These are phyloP conservation scores for Ricinus communis DNA, from an alignment of 345 rosid genomes.

Conservation along the genomic window DNA sequence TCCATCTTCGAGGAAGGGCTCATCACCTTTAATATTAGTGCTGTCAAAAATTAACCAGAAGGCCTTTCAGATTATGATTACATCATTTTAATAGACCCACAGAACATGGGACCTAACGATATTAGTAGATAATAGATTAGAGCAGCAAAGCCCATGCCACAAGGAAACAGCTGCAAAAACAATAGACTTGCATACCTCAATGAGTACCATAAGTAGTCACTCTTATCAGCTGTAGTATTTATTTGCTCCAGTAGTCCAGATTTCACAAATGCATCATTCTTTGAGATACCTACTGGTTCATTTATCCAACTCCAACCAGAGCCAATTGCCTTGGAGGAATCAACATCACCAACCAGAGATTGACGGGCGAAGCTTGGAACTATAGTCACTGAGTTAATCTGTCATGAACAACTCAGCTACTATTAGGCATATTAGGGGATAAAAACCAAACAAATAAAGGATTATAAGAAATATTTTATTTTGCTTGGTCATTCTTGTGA, in stretches of 20 bases:
- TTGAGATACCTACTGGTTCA: constrained; percentile 86
- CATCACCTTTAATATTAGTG: constrained; percentile 46
- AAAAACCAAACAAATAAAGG: too few species aligned
- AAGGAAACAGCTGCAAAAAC: constrained; percentile 1
- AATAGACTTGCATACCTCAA: constrained; percentile 47
- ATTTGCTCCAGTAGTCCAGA: constrained; percentile 82
- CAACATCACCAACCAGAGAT: constrained; percentile 41
- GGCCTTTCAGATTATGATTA: background rate
- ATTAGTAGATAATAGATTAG: background rate
- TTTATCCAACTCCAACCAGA: constrained; percentile 74
- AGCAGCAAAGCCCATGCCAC: background rate
- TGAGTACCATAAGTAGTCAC: constrained; percentile 94
- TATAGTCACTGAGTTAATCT: constrained; percentile 70
- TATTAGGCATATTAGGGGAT: too few species aligned
- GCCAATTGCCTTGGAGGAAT: constrained; percentile 43
- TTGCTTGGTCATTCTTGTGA: too few species aligned
- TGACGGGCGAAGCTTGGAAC: constrained; percentile 49
- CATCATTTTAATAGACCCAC: background rate
- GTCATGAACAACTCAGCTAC: too few species aligned
- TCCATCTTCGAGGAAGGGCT: constrained; percentile 61
- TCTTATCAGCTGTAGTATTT: constrained; percentile 79
- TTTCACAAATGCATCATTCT: constrained; percentile 54
- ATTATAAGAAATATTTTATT: too few species aligned
- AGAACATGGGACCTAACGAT: background rate
- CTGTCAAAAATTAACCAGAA: constrained; percentile 38